A percentile compares a stretch with the other conserved stretches of the same genome.
phyloP scores from a whole-genome alignment of 345 rosid genomes.

The Diplotaxis tenuifolia region DNA sequence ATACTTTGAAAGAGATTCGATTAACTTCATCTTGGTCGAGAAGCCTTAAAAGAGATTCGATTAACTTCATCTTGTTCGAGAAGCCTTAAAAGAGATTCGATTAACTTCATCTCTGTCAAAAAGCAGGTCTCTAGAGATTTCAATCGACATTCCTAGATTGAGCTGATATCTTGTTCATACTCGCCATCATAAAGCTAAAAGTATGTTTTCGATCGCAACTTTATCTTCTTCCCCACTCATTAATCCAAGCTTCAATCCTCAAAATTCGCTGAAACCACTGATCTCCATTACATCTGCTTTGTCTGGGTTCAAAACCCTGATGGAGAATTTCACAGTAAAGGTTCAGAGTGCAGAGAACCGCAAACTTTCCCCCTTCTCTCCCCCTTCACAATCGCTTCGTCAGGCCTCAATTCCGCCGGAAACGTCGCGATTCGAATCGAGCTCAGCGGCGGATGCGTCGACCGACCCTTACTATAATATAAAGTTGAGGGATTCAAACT shows the following conservation, averaged over 20 bases:
- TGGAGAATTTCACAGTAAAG: conserved; percentile 53
- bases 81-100: no score
- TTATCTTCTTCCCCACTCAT: conserved; percentile 12
- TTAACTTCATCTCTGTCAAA: no score
- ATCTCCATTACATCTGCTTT: conserved; percentile 12
- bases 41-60: no score
- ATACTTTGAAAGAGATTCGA: no score
- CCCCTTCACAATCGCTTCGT: conserved; percentile 81
- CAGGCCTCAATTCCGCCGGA: conserved; percentile 61
- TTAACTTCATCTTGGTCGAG: no score
- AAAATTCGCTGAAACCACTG: conserved; percentile 24
- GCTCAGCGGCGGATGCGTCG: conserved; percentile 69
- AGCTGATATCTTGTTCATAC: no score
- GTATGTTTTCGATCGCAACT: conserved; percentile 16
- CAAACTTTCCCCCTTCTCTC: conserved; percentile 61
- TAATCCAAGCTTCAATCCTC: conserved; percentile 12
- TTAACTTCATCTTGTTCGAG: no score
- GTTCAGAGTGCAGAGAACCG: conserved; percentile 69
- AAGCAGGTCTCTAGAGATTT: no score
- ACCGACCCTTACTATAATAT: no score
- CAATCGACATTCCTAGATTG: no score
- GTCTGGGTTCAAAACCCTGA: conserved; percentile 55
- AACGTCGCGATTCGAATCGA: conserved; percentile 76
- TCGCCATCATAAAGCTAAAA: no score
- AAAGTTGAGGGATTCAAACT: no score